Conservation (phyloP, 2,329 filamentous ascomycete genomes). For the Cladosporium austrohemisphaericum region DNA sequence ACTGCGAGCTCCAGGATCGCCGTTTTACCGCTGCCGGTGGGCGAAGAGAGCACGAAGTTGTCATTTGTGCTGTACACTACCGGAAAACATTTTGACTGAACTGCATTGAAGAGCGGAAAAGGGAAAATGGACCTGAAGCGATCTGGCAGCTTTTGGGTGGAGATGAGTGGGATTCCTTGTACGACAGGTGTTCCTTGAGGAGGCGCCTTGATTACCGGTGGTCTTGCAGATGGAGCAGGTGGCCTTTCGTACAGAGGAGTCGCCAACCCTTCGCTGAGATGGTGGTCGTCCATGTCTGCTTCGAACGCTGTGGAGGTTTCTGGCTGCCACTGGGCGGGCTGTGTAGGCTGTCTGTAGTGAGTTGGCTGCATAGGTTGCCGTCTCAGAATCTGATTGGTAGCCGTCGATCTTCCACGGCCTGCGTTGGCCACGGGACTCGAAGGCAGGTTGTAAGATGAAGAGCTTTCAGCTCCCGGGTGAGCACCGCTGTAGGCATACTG, state of each 20-base stretch:
- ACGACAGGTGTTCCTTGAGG: slow-evolving; percentile 37
- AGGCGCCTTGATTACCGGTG: background rate
- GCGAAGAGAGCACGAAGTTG: slow-evolving; percentile 76
- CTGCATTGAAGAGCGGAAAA: slow-evolving; percentile 73
- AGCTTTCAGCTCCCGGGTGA: slow-evolving; percentile 29
- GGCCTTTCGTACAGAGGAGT: background rate
- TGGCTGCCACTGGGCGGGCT: background rate
- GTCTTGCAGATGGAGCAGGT: background rate
- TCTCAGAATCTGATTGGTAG: background rate
- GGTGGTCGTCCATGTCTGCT: background rate
- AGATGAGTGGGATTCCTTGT: slow-evolving; percentile 59
- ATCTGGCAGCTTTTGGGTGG: slow-evolving; percentile 62
- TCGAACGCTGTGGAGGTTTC: background rate
- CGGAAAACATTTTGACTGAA: slow-evolving; percentile 76
- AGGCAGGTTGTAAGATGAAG: slow-evolving; percentile 27
- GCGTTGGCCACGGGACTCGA: slow-evolving; percentile 42
- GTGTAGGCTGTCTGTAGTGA: background rate
- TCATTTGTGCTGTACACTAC: slow-evolving; percentile 63
- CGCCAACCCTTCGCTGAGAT: background rate
- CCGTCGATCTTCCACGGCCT: slow-evolving; percentile 20
- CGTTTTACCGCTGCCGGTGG: slow-evolving; percentile 84
- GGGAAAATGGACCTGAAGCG: slow-evolving; percentile 66
- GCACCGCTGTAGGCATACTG: slow-evolving; percentile 27
- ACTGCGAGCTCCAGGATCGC: slow-evolving; percentile 77
- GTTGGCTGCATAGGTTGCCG: background rate